Evolutionary conservation across 495 filamentous ascomycete species (phyloP), one percentile per base, ranked within the genome.

Genomic region (Aspergillus kassunensis): DNA sequence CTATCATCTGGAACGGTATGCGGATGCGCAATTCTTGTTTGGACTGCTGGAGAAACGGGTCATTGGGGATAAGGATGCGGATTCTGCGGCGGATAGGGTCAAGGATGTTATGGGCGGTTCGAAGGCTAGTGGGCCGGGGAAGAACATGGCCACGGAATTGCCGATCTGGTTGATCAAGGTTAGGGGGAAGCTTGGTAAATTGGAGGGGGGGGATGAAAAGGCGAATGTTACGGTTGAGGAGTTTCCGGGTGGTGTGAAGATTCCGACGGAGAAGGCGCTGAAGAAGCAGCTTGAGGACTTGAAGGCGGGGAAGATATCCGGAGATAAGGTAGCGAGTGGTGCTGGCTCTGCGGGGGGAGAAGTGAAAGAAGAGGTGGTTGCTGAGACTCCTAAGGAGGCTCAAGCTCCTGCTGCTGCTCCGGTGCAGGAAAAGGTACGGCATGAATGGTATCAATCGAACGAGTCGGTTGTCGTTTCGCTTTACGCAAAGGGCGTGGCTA

Each of bases 361-460:
- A 16, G 44, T 42, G 34, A 43, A 59, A 12, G 41, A 44, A 48
- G 58, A 64, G 50, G 57, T 57, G 39, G 49, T 21, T 51, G 48
- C 43, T 27, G 47, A 51, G 25, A 45, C 24, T 33, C 25, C 34
- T 4, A 24, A 43, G 6, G 44, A 51, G 24, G 44, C 21, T 25
- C n/a, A 49, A 10, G 30, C 55, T 16, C 36, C 51, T 0, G 45
- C 56, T 9, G 45, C 43, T 46, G 23, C 58, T n/a, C 16, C 55
- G 43, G 24, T 40, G 4, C 49, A 59, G 27, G 59, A 67, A 12
- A 88, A 88, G 65, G 81, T 90, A 52, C 78, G 87, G 10, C 80
- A 90, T 58, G 89, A 91, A 46, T 91, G 86, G 85, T 91, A 89
- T 69, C 89, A 92, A 59, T 87, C 81, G 3, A 59, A 62, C 6